Evolutionary conservation across 495 filamentous ascomycete genomes (phyloP).

Genomic region (Choiromyces venosus): DNA sequence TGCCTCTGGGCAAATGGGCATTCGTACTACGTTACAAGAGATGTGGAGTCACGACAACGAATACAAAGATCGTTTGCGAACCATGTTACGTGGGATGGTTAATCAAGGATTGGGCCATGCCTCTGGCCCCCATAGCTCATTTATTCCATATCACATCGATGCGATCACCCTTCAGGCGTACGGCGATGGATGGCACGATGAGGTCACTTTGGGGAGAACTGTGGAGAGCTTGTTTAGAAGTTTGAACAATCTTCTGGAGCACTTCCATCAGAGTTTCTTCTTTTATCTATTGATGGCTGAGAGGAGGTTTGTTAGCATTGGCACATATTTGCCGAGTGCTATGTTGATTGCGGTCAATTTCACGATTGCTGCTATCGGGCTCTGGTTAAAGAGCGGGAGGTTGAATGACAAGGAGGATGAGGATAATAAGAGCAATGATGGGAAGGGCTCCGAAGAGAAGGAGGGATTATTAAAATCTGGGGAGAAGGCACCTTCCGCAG

Average conservation of each 20-base stretch:
- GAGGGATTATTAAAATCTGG: slow-evolving; percentile 9
- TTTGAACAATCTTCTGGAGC: slow-evolving; percentile 92
- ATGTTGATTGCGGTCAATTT: slow-evolving; percentile 95
- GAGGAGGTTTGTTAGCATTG: slow-evolving; percentile 93
- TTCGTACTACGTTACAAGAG: slow-evolving; percentile 72
- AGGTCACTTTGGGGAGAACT: slow-evolving; percentile 86
- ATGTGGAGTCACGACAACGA: slow-evolving; percentile 78
- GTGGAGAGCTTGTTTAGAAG: slow-evolving; percentile 85
- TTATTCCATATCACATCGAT: slow-evolving; percentile 95
- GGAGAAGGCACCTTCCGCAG: background rate
- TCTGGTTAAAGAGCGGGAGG: slow-evolving; percentile 81
- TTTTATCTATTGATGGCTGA: slow-evolving; percentile 91
- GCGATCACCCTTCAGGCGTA: slow-evolving; percentile 76
- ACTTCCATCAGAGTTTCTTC: slow-evolving; percentile 98
- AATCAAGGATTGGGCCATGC: slow-evolving; percentile 84
- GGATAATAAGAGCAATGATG: slow-evolving; percentile 7
- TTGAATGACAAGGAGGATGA: slow-evolving; percentile 24
- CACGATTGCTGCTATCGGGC: slow-evolving; percentile 84
- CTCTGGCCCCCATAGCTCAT: slow-evolving; percentile 81
- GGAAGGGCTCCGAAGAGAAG: slow-evolving; percentile 22
- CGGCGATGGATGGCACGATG: slow-evolving; percentile 91
- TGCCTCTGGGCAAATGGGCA: slow-evolving; percentile 86
- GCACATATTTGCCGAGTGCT: slow-evolving; percentile 91
- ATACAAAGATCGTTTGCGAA: slow-evolving; percentile 69
- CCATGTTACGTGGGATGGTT: slow-evolving; percentile 89